These are phyloP conservation scores for Coprinellus aureogranulatus DNA, from an alignment of 768 basidiomycete species.

Conservation along the genomic window DNA sequence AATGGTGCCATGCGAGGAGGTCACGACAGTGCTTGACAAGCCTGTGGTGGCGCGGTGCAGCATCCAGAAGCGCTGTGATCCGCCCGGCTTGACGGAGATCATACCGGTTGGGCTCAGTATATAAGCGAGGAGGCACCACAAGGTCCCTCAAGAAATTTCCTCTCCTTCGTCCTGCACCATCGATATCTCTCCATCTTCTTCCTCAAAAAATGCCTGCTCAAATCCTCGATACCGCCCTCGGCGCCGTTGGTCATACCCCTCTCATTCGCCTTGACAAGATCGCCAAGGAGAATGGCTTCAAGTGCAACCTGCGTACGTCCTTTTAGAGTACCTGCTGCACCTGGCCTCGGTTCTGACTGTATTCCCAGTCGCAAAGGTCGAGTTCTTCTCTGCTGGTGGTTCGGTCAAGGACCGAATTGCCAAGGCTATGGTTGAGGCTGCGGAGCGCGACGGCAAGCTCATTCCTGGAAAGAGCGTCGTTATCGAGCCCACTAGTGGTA, in stretches of 20 bases:
- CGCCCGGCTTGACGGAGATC: background rate
- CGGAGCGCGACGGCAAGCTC: slow-evolving; percentile 83
- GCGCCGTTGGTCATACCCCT: slow-evolving; percentile 88
- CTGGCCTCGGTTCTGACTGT: slow-evolving; percentile 3
- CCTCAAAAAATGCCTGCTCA: slow-evolving; percentile 21
- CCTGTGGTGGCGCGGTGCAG: background rate
- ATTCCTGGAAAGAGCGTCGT: slow-evolving; percentile 86
- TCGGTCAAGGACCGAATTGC: slow-evolving; percentile 96
- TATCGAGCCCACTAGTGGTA: slow-evolving; percentile 94
- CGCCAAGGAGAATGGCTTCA: slow-evolving; percentile 67
- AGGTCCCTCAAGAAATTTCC: background rate
- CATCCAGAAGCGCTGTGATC: slow-evolving; percentile 2
- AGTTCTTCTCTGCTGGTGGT: slow-evolving; percentile 88
- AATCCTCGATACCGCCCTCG: slow-evolving; percentile 77
- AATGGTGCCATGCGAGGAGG: background rate
- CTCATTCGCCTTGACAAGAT: slow-evolving; percentile 83
- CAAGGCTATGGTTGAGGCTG: slow-evolving; percentile 94
- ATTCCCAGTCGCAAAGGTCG: slow-evolving; percentile 76
- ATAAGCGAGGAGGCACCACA: slow-evolving; percentile 1
- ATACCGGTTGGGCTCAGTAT: background rate
- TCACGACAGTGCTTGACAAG: no score
- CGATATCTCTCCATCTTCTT: background rate
- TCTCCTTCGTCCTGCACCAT: background rate
- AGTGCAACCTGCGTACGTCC: slow-evolving; percentile 84
- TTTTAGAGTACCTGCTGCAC: background rate